These are phyloP conservation scores for Candida albicans DNA, from an alignment of 1,139 yeast genomes.

Conservation along the genomic window DNA sequence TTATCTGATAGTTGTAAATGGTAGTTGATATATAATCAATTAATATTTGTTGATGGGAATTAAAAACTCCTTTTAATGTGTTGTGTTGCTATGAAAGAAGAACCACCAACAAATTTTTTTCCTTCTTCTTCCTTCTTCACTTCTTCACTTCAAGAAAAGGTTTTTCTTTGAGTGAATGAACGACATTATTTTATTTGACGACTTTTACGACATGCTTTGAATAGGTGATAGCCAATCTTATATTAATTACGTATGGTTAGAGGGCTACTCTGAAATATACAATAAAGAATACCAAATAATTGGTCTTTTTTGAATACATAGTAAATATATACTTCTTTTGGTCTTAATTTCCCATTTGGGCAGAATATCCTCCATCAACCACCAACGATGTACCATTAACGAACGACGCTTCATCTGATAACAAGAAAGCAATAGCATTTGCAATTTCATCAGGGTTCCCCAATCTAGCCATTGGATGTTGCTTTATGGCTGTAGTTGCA, in stretches of 20 bases:
- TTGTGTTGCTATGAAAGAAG: neutral
- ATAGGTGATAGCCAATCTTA: too few relatives aligned
- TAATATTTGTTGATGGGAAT: too few relatives aligned
- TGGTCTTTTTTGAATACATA: too few relatives aligned
- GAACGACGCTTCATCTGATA: slow-evolving; percentile 40
- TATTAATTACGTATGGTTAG: too few relatives aligned
- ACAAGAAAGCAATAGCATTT: slow-evolving; percentile 47
- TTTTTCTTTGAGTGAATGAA: neutral
- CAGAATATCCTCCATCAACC: slow-evolving; percentile 40
- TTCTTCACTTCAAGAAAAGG: neutral
- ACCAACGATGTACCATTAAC: slow-evolving; percentile 43
- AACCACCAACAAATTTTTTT: neutral
- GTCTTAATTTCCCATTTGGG: slow-evolving; percentile 16
- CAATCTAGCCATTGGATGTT: slow-evolving; percentile 39
- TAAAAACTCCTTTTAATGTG: neutral
- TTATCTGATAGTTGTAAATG: neutral
- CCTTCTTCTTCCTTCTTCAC: neutral
- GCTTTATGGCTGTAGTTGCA: slow-evolving; percentile 27
- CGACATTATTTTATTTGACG: neutral
- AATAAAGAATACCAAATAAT: too few relatives aligned
- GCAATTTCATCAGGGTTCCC: slow-evolving; percentile 45
- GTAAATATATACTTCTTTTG: too few relatives aligned
- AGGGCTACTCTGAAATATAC: too few relatives aligned
- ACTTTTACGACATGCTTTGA: too few relatives aligned
- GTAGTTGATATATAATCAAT: too few relatives aligned